Evolutionary conservation across 2,329 filamentous ascomycete species (phyloP), one percentile per base, ranked within the genome.

Genomic region (Stachybotrys chartarum): DNA sequence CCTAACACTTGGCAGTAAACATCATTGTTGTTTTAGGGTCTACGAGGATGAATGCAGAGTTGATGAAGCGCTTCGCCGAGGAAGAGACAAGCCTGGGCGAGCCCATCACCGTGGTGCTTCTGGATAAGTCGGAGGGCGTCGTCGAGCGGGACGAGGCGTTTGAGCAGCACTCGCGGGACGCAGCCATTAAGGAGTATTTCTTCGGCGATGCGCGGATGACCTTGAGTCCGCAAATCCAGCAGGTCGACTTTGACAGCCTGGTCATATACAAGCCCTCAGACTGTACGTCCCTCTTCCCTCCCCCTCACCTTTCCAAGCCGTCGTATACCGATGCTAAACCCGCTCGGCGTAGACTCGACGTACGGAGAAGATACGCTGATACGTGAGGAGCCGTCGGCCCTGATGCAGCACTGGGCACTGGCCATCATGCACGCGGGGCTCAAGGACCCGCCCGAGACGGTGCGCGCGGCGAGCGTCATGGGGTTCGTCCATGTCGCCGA

Each of bases 401-500:
- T 81, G 30, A 84, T 97, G 72, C 82, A 90, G 59, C 91, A 96
- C 66, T 89, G 87, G 68, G 80, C 96, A 1, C 75, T 97, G 8
- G 91, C 93, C 0, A 86, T 99, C 54, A 91, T 95, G 71, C 85
- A 91, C 66, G 91, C 88, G 50, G 80, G 83, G 2, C 72, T 82
- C 0, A 85, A 82, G 50, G 91, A 94, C 58, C 75, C 81, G 1
- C 81, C 87, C 7, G 85, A 90, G 51, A 81, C 83, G 1, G 85
- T 97, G 49, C 82, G 90, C 12, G 87, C 92, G 62, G 85, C 91
- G 7, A 88, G 87, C 55, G 86, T 97, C 32, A 88, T 95, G 81
- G 94, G 94, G 0, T 99, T 96, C 66, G 81, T 97, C 32, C 97
- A 96, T 66, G 88, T 97, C 16, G 87, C 90, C 1, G 90, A 96